Conservation (phyloP, 352 stramenopile species). For the Globisporangium ultimum region DNA sequence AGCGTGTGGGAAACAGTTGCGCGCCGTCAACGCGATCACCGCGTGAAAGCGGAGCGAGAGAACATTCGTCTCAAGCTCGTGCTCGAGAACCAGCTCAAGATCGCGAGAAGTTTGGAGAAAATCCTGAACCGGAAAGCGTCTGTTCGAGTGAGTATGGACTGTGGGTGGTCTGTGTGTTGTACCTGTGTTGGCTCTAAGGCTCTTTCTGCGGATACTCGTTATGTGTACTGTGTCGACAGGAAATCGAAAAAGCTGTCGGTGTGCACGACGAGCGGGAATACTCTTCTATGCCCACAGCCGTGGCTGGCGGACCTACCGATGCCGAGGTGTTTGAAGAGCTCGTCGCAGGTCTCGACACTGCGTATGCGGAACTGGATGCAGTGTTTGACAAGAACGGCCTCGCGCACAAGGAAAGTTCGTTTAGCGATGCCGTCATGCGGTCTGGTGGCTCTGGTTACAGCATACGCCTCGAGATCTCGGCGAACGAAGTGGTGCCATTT, state of each 20-base stretch:
- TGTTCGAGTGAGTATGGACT: not conserved
- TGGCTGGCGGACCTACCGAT: not conserved
- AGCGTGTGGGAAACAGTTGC: too few species aligned
- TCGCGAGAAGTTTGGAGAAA: slow-evolving; percentile 37
- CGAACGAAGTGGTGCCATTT: slow-evolving; percentile 15
- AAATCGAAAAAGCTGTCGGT: not conserved
- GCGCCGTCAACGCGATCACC: not conserved
- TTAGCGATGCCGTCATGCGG: not conserved
- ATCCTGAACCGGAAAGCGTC: slow-evolving; percentile 15
- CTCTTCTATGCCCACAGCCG: too few species aligned
- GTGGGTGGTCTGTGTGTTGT: too few species aligned
- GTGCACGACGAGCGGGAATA: too few species aligned
- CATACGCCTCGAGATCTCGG: slow-evolving; percentile 32
- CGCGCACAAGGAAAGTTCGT: not conserved
- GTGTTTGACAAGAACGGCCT: not conserved
- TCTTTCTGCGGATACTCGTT: too few species aligned
- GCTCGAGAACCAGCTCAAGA: slow-evolving; percentile 43
- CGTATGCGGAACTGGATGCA: not conserved
- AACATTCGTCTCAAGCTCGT: slow-evolving; percentile 29
- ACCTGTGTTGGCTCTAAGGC: too few species aligned
- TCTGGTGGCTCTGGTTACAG: not conserved
- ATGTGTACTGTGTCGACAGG: not conserved
- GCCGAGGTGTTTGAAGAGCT: slow-evolving; percentile 2
- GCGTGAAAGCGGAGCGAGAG: slow-evolving; percentile 23
- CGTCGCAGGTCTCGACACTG: not conserved